Percentiles rank a stretch among this genome's conserved stretches.
These are phyloP conservation scores for Didymellaceae sp. DNA, from an alignment of 2,329 filamentous ascomycete genomes.

Conservation along the genomic window DNA sequence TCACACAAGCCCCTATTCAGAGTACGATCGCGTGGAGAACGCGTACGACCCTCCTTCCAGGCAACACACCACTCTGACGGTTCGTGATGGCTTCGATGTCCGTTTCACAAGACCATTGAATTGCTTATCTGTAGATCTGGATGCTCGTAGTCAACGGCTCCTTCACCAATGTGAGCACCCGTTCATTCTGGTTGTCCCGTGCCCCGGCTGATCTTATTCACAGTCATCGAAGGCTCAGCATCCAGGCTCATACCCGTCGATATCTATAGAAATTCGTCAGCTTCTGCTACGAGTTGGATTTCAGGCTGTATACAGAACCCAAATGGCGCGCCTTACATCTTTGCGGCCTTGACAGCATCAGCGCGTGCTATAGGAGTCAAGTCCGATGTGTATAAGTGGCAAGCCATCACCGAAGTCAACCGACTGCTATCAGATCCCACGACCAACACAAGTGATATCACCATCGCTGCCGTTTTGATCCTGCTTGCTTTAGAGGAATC, in stretches of 20 bases:
- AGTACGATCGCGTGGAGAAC: constrained; percentile 21
- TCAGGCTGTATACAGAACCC: constrained; percentile 28
- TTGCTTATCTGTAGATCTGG: constrained; percentile 33
- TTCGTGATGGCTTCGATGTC: constrained; percentile 20
- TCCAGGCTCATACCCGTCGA: constrained; percentile 39
- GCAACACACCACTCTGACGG: constrained; percentile 8
- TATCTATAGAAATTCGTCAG: constrained; percentile 26
- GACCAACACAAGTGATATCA: constrained; percentile 36
- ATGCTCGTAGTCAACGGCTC: constrained; percentile 25
- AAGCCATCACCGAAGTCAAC: constrained; percentile 39
- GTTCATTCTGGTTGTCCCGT: not conserved
- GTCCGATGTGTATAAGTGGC: constrained; percentile 36
- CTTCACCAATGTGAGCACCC: constrained; percentile 42
- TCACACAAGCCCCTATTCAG: constrained; percentile 23
- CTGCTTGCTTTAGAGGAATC: constrained; percentile 43
- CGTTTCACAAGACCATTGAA: constrained; percentile 30
- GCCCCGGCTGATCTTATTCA: constrained; percentile 3
- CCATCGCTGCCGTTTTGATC: constrained; percentile 43
- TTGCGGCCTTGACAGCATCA: constrained; percentile 36
- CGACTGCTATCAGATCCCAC: constrained; percentile 30
- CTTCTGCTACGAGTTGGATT: constrained; percentile 36
- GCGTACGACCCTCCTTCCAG: constrained; percentile 16
- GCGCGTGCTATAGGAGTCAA: constrained; percentile 26
- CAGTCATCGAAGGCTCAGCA: constrained; percentile 32
- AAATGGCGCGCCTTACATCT: constrained; percentile 39